phyloP scores from a whole-genome alignment of 139 green algal genomes.

The Micractinium conductrix region DNA sequence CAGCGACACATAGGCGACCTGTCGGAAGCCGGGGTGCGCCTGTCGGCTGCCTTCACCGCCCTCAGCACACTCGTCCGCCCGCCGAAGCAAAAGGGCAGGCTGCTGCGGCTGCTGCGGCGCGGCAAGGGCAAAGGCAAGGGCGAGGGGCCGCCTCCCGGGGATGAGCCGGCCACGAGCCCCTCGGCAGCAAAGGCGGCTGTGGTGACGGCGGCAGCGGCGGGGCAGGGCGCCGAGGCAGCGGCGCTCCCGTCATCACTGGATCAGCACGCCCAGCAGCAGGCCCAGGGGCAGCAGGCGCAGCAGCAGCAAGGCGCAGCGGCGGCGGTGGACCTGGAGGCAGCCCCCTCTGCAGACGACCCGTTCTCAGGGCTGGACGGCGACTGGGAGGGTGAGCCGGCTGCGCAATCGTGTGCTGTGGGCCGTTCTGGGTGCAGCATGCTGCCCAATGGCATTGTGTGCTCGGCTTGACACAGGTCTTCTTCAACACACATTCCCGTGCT shows the following conservation, averaged over 20 bases:
- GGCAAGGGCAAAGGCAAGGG: not conserved
- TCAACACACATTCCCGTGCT: not conserved
- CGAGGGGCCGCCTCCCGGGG: not conserved
- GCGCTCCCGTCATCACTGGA: no score
- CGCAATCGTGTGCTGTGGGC: not conserved
- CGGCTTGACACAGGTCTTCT: no score
- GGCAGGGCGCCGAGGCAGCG: no score
- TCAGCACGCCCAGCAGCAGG: no score
- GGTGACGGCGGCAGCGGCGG: not conserved
- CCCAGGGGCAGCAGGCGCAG: not conserved
- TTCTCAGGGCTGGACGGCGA: constrained; percentile 30
- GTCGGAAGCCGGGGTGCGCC: constrained; percentile 26
- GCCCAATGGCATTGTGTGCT: no score
- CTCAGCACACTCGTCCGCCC: constrained; percentile 21
- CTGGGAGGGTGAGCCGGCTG: not conserved
- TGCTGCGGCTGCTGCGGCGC: no score
- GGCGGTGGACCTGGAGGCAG: not conserved
- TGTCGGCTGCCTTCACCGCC: constrained; percentile 15
- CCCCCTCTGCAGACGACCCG: constrained; percentile 10
- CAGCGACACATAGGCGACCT: constrained; percentile 25
- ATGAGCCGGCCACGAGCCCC: not conserved
- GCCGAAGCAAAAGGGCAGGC: constrained; percentile 16
- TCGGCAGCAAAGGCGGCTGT: not conserved
- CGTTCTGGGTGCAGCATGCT: not conserved
- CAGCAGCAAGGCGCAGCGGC: not conserved